Base-by-base conservation (phyloP, 176 grass and related monocot genomes). In the Themeda triandra region DNA sequence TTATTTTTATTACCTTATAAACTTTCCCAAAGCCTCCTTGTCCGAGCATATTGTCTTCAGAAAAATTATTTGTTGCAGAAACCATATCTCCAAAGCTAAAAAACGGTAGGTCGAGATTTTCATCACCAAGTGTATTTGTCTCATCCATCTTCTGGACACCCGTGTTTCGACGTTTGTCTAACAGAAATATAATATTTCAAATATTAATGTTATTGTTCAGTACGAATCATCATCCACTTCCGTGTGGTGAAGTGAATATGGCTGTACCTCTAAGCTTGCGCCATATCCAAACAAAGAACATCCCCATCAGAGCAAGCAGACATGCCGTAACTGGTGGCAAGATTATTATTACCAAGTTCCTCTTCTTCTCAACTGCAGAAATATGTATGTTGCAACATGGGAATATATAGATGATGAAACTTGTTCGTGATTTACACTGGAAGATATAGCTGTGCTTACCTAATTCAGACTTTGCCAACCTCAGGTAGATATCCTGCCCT, bases 11-110 rank as follows among this genome's bases (percentile, higher is more conserved):
- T 58, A 92, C 76, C 87, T 85, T 90, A 0, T 89, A 92, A 27
- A 92, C 91, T 14, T 71, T 83, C 4, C 80, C 91, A 1, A 92
- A 92, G 8, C 91, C 87, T 11, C 83, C 91, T 66, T 81, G 31
- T 23, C 87, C 84, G 0, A 92, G 75, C 75, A 85, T 75, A 69
- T 90, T 84, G 11, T 49, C 27, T 1, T 72, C 71, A 0, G 84
- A 73, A 15, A 93, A 93, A 45, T 90, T 68, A 6, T 81, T 58
- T 51, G 91, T 93, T 3, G 91, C 81, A 11, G 39, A 31, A 21
- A 54, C 37, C 39, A 93, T 62, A 7, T 71, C 79, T 30, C 30
- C 66, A 35, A 93, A 88, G 32, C 41, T 90, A 1, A 90, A 23
- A 21, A 90, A 74, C 17, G 85, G 80, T 19, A 87, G 64, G 4